Base-by-base conservation (phyloP, 1,139 yeast genomes). In the Yamadazyma friedrichii region DNA sequence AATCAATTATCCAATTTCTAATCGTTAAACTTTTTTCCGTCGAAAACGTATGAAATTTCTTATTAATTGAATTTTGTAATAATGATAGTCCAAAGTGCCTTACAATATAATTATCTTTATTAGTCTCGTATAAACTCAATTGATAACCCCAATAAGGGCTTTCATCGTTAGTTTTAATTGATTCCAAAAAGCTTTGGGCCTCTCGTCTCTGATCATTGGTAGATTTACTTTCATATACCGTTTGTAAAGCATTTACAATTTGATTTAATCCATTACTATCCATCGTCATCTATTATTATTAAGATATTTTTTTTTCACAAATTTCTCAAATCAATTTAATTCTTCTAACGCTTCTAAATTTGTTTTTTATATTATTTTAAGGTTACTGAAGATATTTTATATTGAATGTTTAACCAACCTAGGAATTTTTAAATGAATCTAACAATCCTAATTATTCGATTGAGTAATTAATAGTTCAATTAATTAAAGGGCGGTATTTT, bases 91-190 rank as follows among this genome's bases (percentile, higher is more conserved):
- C 99, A 59, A 81, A 94, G 60, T 94, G 97, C 47, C 97, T 80
- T 15, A 91, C 89, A 29, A 87, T 82, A 49, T 76, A 78, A 52
- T 81, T 78, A 42, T 78, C 73, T 37, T 80, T 78, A 53, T 79
- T 77, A 48, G 82, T 82, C 35, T 78, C 78, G 8, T 74, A 73
- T 29, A 77, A 59, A 1, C 95, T 93, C 46, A 93, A 71, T 57
- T 86, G 91, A 64, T 84, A 91, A 2, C 98, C 98, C 93, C 96
- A 89, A 46, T 70, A 79, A 0, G 98, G 97, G 31, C 95, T 84
- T 57, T 89, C 94, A 11, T 84, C 87, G 47, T 85, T 82, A 33
- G 72, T 65, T 56, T 88, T 89, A 34, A 91, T 79, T 10, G 80
- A 68, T 53, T 89, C 96, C 33, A 93, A 69, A 52, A 88, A 87